phyloP scores from a whole-genome alignment of 768 basidiomycete species.

The Russula virescens region DNA sequence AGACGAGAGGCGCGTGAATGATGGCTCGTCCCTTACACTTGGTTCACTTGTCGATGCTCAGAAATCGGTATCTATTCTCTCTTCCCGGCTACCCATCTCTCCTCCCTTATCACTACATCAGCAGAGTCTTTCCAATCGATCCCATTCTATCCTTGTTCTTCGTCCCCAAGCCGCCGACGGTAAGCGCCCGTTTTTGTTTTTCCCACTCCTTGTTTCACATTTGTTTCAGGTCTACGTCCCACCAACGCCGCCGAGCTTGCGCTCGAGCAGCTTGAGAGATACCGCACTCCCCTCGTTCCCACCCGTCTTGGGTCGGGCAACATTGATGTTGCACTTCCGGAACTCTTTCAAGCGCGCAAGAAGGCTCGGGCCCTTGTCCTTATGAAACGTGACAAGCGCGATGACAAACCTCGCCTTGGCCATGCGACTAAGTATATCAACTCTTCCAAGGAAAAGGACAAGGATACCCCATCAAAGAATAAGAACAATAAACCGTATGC shows the following conservation, averaged over 20 bases:
- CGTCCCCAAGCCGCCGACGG: conserved; percentile 11
- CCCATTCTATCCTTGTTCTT: conserved; percentile 12
- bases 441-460: conserved; percentile 26
- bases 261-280: conserved; percentile 67
- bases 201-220: conserved; percentile 18
- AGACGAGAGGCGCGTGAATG: conserved; percentile 24
- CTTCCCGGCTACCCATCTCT: neutral
- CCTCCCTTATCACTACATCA: conserved; percentile 8
- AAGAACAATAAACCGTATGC: conserved; percentile 61
- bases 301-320: conserved; percentile 40
- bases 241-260: conserved; percentile 57
- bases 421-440: conserved; percentile 29
- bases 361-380: conserved; percentile 40
- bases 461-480: conserved; percentile 33
- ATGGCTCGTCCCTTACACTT: conserved; percentile 24
- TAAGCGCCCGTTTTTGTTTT: conserved; percentile 14
- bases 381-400: conserved; percentile 55
- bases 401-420: conserved; percentile 42
- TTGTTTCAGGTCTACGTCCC: conserved; percentile 29
- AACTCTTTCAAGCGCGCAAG: conserved; percentile 54
- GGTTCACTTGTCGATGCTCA: conserved; percentile 26
- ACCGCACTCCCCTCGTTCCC: conserved; percentile 73
- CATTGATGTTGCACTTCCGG: conserved; percentile 35
- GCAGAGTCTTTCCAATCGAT: conserved; percentile 16
- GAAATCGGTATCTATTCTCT: conserved; percentile 20